Evolutionary conservation across 2,329 filamentous ascomycete species (phyloP), one percentile per base, ranked within the genome.

Genomic region (Xylariaceae sp.): DNA sequence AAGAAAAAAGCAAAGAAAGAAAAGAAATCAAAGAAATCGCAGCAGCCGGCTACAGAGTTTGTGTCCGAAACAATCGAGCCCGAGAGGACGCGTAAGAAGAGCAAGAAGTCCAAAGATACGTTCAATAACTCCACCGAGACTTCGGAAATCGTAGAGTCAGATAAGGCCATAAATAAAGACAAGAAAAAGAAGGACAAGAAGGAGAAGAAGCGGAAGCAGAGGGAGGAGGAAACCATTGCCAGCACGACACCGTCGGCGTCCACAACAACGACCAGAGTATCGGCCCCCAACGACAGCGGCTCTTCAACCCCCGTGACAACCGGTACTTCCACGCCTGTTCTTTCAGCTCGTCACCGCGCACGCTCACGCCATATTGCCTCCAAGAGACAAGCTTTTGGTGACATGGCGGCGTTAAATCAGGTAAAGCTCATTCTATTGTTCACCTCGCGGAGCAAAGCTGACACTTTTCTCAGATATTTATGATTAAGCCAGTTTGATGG

Each of bases 321-420:
- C 42, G 72, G 70, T 46, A 73, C 69, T 41, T 74, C 74, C 27
- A 77, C 72, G 30, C 75, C 75, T 50, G 72, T 69, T 66, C 71
- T 76, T 53, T 74, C 78, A 22, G 82, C 78, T 43, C 80, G 90
- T 56, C 88, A 91, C 66, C 80, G 87, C 47, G 82, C 91, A 42
- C 77, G 92, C 55, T 83, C 88, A 58, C 80, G 89, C 52, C 89
- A 91, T 68, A 96, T 97, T 62, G 86, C 86, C 49, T 89, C 94
- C 61, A 97, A 97, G 75, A 85, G 83, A 61, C 82, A 86, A 73
- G 90, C 91, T 2, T 80, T 90, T 51, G 80, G 90, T 73, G 88
- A 96, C 67, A 79, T 85, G 43, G 83, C 86, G 63, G 89, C 90
- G 12, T 71, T 97, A 63, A 92, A 91, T 67, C 90, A 96, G 83